A percentile compares a stretch with the other conserved stretches of the same genome.
These are phyloP conservation scores for Emmonsiellopsis sp. DNA, from an alignment of 2,329 filamentous ascomycete genomes.

Conservation along the genomic window DNA sequence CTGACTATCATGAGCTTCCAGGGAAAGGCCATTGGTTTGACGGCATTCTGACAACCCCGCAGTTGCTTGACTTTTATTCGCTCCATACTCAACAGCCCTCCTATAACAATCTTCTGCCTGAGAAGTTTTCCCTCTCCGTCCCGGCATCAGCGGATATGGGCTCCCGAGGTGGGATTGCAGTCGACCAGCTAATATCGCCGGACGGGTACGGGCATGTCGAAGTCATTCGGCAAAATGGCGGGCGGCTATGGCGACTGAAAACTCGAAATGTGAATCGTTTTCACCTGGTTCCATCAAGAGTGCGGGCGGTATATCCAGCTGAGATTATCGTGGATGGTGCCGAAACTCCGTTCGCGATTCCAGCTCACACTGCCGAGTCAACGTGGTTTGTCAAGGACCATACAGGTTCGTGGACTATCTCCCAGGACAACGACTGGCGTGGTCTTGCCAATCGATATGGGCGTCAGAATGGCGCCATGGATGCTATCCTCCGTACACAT, in stretches of 20 bases:
- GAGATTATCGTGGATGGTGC: conserved; percentile 14
- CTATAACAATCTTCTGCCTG: conserved; percentile 13
- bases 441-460: conserved; percentile 29
- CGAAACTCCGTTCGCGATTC: conserved; percentile 11
- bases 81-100: conserved; percentile 14
- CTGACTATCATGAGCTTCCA: conserved; percentile 43
- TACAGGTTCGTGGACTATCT: conserved; percentile 15
- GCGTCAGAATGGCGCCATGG: conserved; percentile 44
- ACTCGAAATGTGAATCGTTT: conserved; percentile 39
- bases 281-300: conserved; percentile 17
- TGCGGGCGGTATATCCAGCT: conserved; percentile 8
- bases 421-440: conserved; percentile 17
- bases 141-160: conserved; percentile 46
- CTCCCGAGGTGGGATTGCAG: conserved; percentile 42
- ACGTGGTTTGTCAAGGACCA: conserved; percentile 19
- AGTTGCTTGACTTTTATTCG: conserved; percentile 42
- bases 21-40: conserved; percentile 46
- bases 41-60: conserved; percentile 45
- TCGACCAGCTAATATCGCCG: conserved; percentile 42
- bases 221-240: conserved; percentile 24
- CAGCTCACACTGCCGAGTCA: conserved; percentile 3
- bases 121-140: conserved; percentile 41
- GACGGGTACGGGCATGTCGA: conserved; percentile 43
- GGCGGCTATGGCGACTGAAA: conserved; percentile 26
- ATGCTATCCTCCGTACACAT: conserved; percentile 43